phyloP scores from a whole-genome alignment of 257 asterid genomes.

The Fraxinus cuspidata region DNA sequence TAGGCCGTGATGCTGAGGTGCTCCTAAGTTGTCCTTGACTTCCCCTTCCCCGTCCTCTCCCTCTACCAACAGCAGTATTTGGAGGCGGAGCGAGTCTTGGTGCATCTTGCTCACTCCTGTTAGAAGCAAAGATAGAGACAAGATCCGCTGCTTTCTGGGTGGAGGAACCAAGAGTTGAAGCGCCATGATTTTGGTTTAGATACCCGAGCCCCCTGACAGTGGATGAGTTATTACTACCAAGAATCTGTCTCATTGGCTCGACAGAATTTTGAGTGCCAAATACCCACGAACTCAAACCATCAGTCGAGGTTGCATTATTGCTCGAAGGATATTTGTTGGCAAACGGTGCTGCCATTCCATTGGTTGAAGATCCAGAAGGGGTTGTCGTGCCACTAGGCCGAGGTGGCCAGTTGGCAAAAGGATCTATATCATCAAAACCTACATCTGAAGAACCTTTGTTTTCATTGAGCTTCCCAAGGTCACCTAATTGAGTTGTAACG shows the following conservation, averaged over 20 bases:
- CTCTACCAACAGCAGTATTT: conserved; percentile 72
- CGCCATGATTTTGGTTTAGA: conserved; percentile 55
- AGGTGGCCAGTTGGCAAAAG: conserved; percentile 97
- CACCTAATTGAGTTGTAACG: conserved; percentile 39
- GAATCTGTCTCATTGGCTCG: conserved; percentile 49
- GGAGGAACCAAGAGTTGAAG: conserved; percentile 37
- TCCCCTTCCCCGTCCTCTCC: conserved; percentile 89
- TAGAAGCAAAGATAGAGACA: conserved; percentile 75
- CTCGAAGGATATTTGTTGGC: conserved; percentile 35
- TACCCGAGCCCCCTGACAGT: conserved; percentile 50
- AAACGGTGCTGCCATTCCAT: conserved; percentile 43
- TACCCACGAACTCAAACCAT: conserved; percentile 69
- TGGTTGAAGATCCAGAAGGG: conserved; percentile 46
- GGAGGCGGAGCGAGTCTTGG: conserved; percentile 98
- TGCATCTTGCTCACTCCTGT: conserved; percentile 67
- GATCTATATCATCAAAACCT: conserved; percentile 68
- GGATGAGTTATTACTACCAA: conserved; percentile 45
- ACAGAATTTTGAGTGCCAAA: conserved; percentile 38
- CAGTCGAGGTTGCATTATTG: conserved; percentile 35
- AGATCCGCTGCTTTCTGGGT: conserved; percentile 56
- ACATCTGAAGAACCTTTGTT: conserved; percentile 46
- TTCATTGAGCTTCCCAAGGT: conserved; percentile 39
- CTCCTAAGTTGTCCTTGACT: conserved; percentile 52
- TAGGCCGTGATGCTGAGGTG: conserved; percentile 36
- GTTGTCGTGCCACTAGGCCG: conserved; percentile 52